Conservation (phyloP, 768 basidiomycete species). For the Suillus spraguei region DNA sequence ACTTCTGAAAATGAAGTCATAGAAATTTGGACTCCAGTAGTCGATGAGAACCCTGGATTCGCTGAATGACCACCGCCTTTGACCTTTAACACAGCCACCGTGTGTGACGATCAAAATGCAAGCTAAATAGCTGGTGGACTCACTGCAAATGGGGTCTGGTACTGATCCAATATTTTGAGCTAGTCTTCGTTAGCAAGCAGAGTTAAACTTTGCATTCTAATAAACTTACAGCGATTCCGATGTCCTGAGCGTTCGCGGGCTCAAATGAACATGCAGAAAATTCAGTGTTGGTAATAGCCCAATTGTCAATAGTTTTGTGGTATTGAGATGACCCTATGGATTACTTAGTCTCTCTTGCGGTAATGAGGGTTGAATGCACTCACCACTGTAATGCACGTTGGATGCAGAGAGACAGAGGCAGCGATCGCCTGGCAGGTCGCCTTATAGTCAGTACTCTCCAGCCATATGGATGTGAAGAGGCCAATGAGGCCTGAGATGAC, state of each 20-base stretch:
- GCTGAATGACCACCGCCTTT: too few relatives aligned
- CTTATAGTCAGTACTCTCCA: not conserved
- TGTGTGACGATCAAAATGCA: too few relatives aligned
- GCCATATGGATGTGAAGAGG: not conserved
- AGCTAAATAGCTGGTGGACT: too few relatives aligned
- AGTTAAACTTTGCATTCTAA: not conserved
- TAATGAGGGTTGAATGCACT: not conserved
- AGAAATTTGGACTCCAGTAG: too few relatives aligned
- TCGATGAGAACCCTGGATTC: too few relatives aligned
- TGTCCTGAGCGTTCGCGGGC: conserved; percentile 54
- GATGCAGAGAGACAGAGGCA: conserved; percentile 41
- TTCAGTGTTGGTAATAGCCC: conserved; percentile 52
- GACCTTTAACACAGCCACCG: too few relatives aligned
- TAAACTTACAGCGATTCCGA: conserved; percentile 46
- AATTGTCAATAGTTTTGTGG: conserved; percentile 47
- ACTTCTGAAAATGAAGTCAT: too few relatives aligned
- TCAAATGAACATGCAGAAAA: conserved; percentile 55
- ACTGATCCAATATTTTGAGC: too few relatives aligned
- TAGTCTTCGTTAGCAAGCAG: too few relatives aligned
- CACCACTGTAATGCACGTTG: conserved; percentile 47
- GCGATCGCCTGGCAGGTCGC: conserved; percentile 39
- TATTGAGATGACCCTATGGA: conserved; percentile 34
- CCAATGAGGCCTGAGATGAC: not conserved
- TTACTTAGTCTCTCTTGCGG: not conserved
- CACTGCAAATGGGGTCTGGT: too few relatives aligned